Base-by-base conservation (phyloP, 202 grass and related monocot species). In the Elaeis oleifera region DNA sequence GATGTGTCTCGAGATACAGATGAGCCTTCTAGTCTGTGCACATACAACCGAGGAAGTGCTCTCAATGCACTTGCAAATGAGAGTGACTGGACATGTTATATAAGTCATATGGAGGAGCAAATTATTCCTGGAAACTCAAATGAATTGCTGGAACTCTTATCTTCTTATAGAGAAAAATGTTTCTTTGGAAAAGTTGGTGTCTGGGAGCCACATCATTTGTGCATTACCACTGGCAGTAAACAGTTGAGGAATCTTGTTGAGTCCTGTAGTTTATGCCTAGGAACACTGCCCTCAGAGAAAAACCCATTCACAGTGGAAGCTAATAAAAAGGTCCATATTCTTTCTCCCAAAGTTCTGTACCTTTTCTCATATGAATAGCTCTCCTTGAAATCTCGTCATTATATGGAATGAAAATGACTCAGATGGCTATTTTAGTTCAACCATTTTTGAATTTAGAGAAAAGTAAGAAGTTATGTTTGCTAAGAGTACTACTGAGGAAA, bases 211-310 rank as follows among this genome's bases (percentile, higher is more conserved):
- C 73, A 65, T 1, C 80, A 80, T 64, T 7, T 96, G 14, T 96
- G 90, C 21, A 59, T 96, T 39, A 96, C 84, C 32, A 87, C 72
- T 14, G 81, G 74, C 5, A 83, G 78, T 70, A 80, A 62, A n/a
- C 64, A 78, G 50, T 75, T 88, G 22, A 90, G 61, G 54, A 49
- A 78, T 2, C 74, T 85, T 23, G 22, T 88, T 65, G 81, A 81
- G 51, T 29, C 19, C 6, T 31, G 68, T 19, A 66, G 36, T 18
- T 27, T 51, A 20, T 27, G 23, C 26, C 50, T 17, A 57, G 24
- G 22, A 9, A 5, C 71, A 6, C 51, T 52, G 16, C 23, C 17
- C 16, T 16, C 17, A 36, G 69, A 54, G 8, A 25, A 79, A 28
- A 61, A 49, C 0, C 50, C 16, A 4, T 23, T 21, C 3, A 66